These are phyloP conservation scores for Saccharomyces hybrid DNA, from an alignment of 1,139 yeast genomes.

Conservation along the genomic window DNA sequence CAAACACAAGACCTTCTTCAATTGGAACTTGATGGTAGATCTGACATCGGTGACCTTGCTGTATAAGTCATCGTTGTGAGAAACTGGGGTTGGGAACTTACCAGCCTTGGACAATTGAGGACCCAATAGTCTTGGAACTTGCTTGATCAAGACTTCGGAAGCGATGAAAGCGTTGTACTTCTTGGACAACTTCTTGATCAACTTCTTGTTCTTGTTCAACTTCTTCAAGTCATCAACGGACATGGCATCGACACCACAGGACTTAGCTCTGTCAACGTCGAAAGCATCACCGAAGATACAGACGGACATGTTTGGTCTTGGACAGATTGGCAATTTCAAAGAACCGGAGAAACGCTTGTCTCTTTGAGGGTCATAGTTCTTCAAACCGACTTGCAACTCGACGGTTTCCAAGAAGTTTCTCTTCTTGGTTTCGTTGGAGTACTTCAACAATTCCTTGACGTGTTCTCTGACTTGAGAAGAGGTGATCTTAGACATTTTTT, in stretches of 20 bases:
- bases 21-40: conserved; percentile 99
- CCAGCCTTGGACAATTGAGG: conserved; percentile 99
- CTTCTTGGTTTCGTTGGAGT: conserved; percentile 95
- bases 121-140: conserved; percentile 99
- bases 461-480: conserved; percentile 92
- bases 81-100: conserved; percentile 99
- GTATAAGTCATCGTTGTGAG: conserved; percentile 97
- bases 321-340: conserved; percentile 95
- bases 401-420: conserved; percentile 99
- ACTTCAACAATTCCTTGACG: conserved; percentile 86
- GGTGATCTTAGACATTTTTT: conserved; percentile 84
- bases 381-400: conserved; percentile 98
- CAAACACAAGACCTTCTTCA: conserved; percentile 90
- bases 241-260: conserved; percentile 99
- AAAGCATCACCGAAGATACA: conserved; percentile 99
- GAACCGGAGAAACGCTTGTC: conserved; percentile 99
- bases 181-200: conserved; percentile 99
- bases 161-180: conserved; percentile 99
- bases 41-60: conserved; percentile 93
- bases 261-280: conserved; percentile 99
- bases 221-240: conserved; percentile 99
- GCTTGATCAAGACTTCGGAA: conserved; percentile 98
- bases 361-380: conserved; percentile 99
- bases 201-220: conserved; percentile 99
- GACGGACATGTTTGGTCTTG: conserved; percentile 99